These are phyloP conservation scores for Hondaea fermentalgiana DNA, from an alignment of 108 stramenopile species.

Conservation along the genomic window DNA sequence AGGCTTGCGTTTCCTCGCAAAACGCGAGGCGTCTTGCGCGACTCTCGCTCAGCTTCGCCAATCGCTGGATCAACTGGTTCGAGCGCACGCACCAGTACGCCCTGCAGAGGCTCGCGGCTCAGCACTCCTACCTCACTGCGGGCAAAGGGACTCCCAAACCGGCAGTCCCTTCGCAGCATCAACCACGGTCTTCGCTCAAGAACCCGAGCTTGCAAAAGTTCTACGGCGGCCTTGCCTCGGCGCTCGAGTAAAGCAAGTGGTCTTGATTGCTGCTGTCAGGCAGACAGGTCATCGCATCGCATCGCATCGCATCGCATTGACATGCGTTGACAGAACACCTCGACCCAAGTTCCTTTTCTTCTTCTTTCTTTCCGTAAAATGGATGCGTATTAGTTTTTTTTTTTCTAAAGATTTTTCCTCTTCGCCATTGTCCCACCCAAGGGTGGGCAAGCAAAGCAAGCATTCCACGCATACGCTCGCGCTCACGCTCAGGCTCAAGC, in stretches of 20 bases:
- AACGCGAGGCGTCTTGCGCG: conserved; percentile 56
- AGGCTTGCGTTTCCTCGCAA: conserved; percentile 50
- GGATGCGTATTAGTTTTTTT: too few species aligned
- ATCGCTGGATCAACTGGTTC: conserved; percentile 46
- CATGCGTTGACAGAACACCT: too few species aligned
- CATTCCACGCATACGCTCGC: too few species aligned
- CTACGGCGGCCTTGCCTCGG: neutral
- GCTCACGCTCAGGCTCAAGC: too few species aligned
- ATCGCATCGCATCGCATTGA: too few species aligned
- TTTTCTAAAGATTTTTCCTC: too few species aligned
- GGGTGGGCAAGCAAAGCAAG: too few species aligned
- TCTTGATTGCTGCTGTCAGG: neutral
- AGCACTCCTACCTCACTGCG: neutral
- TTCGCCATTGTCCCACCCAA: too few species aligned
- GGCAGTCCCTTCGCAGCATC: neutral
- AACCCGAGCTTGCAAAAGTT: neutral
- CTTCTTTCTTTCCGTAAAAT: too few species aligned
- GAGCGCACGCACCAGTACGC: conserved; percentile 51
- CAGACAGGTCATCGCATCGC: too few species aligned
- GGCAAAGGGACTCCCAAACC: neutral
- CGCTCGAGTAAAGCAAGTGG: neutral
- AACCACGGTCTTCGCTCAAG: neutral
- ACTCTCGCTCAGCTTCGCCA: conserved; percentile 49
- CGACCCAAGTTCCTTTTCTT: too few species aligned
- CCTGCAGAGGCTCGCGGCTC: neutral